phyloP scores from a whole-genome alignment of 2,329 filamentous ascomycete species.

The Colletotrichum musicola region DNA sequence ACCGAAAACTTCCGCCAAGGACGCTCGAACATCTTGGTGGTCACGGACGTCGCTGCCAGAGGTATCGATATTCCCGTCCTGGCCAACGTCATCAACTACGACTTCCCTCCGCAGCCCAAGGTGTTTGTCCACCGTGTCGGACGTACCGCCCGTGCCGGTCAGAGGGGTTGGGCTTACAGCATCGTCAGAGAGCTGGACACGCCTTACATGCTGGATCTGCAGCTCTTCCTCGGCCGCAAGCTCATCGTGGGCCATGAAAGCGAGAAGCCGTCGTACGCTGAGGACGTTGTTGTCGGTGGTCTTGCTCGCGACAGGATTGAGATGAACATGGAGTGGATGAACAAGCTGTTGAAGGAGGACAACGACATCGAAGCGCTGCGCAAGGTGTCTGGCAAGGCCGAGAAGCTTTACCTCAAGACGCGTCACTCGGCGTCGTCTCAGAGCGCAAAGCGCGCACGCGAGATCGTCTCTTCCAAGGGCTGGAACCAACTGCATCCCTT shows the following conservation, averaged over 20 bases:
- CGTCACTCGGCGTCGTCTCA: conserved; percentile 90
- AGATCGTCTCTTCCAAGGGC: conserved; percentile 76
- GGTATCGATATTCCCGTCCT: conserved; percentile 98
- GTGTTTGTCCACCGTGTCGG: conserved; percentile 97
- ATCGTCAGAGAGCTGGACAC: conserved; percentile 88
- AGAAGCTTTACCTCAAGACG: conserved; percentile 92
- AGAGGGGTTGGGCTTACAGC: conserved; percentile 95
- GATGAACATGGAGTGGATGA: conserved; percentile 83
- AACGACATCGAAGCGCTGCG: conserved; percentile 79
- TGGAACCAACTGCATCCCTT: conserved; percentile 84
- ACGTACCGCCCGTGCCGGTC: conserved; percentile 92
- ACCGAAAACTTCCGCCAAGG: conserved; percentile 91
- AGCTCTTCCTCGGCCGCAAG: conserved; percentile 91
- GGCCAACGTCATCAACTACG: conserved; percentile 98
- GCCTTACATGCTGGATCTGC: conserved; percentile 92
- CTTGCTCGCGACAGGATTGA: conserved; percentile 81
- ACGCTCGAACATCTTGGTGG: conserved; percentile 89
- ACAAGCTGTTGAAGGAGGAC: conserved; percentile 80
- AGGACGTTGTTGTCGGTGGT: conserved; percentile 86
- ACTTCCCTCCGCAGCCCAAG: conserved; percentile 96
- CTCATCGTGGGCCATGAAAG: conserved; percentile 80
- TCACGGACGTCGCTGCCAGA: conserved; percentile 95
- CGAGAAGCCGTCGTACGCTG: conserved; percentile 76
- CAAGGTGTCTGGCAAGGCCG: conserved; percentile 84
- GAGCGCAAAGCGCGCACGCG: conserved; percentile 88